Base-by-base conservation (phyloP, 2,329 filamentous ascomycete species). In the Diaporthe ilicicola region DNA sequence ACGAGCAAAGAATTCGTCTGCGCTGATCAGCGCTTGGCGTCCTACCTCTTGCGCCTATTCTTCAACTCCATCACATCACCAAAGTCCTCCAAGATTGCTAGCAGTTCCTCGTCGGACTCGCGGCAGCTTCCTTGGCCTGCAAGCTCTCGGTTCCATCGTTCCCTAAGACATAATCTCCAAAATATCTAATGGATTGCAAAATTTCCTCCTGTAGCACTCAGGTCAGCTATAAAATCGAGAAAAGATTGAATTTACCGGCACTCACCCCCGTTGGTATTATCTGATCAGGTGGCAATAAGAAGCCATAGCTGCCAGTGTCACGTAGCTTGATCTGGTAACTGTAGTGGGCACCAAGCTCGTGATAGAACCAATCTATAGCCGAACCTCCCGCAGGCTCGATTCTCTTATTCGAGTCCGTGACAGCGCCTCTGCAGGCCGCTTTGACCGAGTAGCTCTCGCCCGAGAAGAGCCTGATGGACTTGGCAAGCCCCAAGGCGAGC, bases 331-430 rank as follows among this genome's bases (percentile, higher is more conserved):
- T 92, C 84, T 98, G 96, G 80, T 97, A 98, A 71, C 94, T 93
- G 79, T 94, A 97, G 73, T 90, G 91, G 22, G 95, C 93, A 56
- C 87, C 85, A 73, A 98, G 82, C 76, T 97, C 92, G 76, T 97
- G 93, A 79, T 97, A 97, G 81, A 99, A 97, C 90, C 93, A 98
- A 81, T 98, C 96, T 51, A 98, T 90, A 1, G 93, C 94, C 61
- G 93, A 95, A 3, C 95, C 95, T 48, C 95, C 95, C 4, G 91
- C 90, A 0, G 88, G 88, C 78, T 96, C 93, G 73, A 95, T 89
- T 48, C 90, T 85, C 10, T 59, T 12, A 3, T 61, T 37, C 17
- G n/a, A 55, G 32, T 77, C 75, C 76, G 76, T 78, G 75, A 93
- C 87, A 22, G 93, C 92, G 19, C 94, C 94, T 79, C 97, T 92